Base-by-base conservation (phyloP, 2,329 filamentous ascomycete genomes). In the Fragosphaeria purpurea region DNA sequence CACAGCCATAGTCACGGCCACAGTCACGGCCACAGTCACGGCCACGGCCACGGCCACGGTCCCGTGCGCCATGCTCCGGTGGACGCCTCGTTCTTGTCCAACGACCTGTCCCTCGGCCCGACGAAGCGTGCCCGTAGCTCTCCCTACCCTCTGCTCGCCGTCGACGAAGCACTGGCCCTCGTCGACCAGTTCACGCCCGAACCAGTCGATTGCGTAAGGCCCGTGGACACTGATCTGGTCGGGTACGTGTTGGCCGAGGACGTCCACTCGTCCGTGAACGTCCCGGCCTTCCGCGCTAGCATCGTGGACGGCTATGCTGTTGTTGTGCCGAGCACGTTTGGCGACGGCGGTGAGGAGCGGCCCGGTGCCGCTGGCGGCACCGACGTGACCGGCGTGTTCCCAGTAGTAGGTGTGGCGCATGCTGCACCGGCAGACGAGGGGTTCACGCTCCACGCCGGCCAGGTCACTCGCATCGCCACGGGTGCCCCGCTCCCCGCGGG, bases 301-400 rank as follows among this genome's bases (percentile, higher is more conserved):
- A 97, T 96, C 41, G 93, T 98, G 1, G 93, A 98, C 65, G 93
- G 93, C 1, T 98, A 98, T 62, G 93, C 93, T 3, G 79, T 95
- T 0, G 81, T 90, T 39, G 83, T 80, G 6, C 75, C 77, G 48
- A 69, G 70, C 34, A 35, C 5, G 0, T n/a, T 5, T 2, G 13
- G 22, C 2, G 10, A 40, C 7, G 44, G 32, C 4, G 32, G 9
- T 13, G 13, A 22, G 22, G 22, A 22, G 43, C 41, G 31, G 42
- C n/a, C 35, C 37, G 13, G 7, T 7, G 41, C 7, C 4, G 13
- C 7, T 7, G 30, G 4, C n/a, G 72, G 80, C 41, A 80, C 76
- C 0, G 80, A 76, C 46, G 77, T 87, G 46, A 87, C 85, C 59
- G 90, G 91, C 0, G 69, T 83, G 1, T 97, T 93, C 61, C 89